Base-by-base conservation (phyloP, 1,284 basidiomycete species). In the Gymnopus androsaceus region DNA sequence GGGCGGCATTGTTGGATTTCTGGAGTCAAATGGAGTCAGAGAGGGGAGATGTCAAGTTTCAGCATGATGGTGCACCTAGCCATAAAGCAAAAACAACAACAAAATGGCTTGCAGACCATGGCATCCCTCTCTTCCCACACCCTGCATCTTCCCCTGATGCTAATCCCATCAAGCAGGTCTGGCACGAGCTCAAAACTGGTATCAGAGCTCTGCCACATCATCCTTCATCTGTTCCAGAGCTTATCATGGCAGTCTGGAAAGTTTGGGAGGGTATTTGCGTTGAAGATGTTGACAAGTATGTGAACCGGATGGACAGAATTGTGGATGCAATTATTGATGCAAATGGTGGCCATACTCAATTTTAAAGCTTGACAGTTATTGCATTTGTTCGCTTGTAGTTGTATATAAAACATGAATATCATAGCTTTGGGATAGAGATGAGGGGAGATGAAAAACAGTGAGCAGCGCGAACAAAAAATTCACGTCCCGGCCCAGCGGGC, bases 201-300 rank as follows among this genome's bases (percentile, higher is more conserved):
- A 34, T 47, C 27, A 31, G 45, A 25, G 31, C 28, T 34, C 27
- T 14, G 23, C 42, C 46, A 47, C 52, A 54, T 45, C 53, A 31
- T 19, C 60, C 64, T 7, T 61, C 53, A 36, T 51, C 59, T 49
- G 21, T 61, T 21, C 59, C 62, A 6, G 51, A 63, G n/a, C 60
- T 68, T 19, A 60, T 57, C 42, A 28, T 17, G 9, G 63, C 61
- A 17, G 49, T 66, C 11, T 25, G 17, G 5, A 38, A 53, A n/a
- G 63, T 60, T 23, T 67, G 63, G 65, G 63, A 66, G 2, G 44
- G 54, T 28, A 34, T 69, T 14, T 28, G 54, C 19, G 54, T 66
- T 28, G 47, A 59, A 1, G 50, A 62, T 25, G 55, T 69, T 33
- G 57, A 67, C 49, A 60, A 61, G 45, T 50, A 66, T 37, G 55